Evolutionary conservation across 805 yeast species (phyloP), one percentile per base, ranked within the genome.

Genomic region (Schizosaccharomyces cryophilus): DNA sequence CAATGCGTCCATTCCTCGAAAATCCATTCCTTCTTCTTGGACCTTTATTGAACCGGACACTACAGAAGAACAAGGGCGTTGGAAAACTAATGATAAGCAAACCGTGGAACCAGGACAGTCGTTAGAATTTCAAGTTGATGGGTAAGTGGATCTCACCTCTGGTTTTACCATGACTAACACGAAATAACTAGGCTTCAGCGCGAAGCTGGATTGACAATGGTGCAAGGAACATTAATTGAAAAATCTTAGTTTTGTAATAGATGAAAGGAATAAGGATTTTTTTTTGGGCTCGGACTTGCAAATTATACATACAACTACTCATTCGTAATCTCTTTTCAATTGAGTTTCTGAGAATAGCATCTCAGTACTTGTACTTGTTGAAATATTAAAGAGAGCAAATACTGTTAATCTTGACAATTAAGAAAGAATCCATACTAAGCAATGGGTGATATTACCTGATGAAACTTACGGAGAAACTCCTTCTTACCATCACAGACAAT

Each of bases 1-100:
- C 75, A 93, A 93, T 72, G 96, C 96, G 26, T 82, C 90, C 58
- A 87, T 93, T 64, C 87, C 85, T 71, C 82, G 85, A 69, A 82
- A 78, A 69, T 82, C 81, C 66, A 88, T 93, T 63, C 98, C 98
- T n/a, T 73, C 74, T 54, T 78, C 75, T 58, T 93, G 98, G 98
- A 75, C 75, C 42, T 93, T 90, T 71, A 77, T 86, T 61, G 90
- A 93, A 60, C 81, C 78, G 66, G 87, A 87, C 69, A 45, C 61
- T 21, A 42, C 51, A n/a, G 61, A 59, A 42, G 60, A 56, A 30
- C 42, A 56, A 38, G 61, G 61, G 17, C 58, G 42, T 3, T 59
- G 61, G 61, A 45, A 29, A 15, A 42, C 42, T 42, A 24, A 40
- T 15, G 54, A 59, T 9, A 35, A 51, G 19, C n/a, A 59, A 11